Percentiles rank a stretch among this genome's conserved stretches.
phyloP scores from a whole-genome alignment of 1,139 yeast species.

The Taphrina betulina region DNA sequence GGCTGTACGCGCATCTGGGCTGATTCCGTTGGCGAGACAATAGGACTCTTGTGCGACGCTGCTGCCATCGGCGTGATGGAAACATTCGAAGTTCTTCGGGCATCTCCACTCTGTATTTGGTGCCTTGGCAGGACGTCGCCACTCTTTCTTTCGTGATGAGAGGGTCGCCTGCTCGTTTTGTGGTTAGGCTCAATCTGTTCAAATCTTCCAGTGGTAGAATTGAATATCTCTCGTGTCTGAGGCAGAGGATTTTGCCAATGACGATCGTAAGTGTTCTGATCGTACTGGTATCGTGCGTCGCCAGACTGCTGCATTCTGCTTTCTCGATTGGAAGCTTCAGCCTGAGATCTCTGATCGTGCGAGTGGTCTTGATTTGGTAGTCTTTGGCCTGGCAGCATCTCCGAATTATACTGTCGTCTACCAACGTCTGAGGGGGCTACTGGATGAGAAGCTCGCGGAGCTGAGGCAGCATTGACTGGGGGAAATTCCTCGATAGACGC shows the following conservation, averaged over 20 bases:
- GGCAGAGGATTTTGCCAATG: constrained; percentile 30
- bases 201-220: constrained; percentile 32
- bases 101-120: not conserved
- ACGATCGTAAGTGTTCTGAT: constrained; percentile 30
- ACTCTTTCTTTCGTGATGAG: constrained; percentile 9
- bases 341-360: not conserved
- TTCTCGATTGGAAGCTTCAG: not conserved
- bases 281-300: constrained; percentile 26
- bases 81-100: too few species aligned
- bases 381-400: not conserved
- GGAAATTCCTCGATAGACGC: constrained; percentile 1
- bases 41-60: too few species aligned
- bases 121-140: not conserved
- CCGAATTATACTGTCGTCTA: not conserved
- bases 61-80: not conserved
- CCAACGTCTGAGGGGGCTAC: too few species aligned
- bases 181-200: constrained; percentile 31
- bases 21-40: not conserved
- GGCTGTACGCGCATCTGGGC: not conserved
- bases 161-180: constrained; percentile 7
- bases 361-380: not conserved
- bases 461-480: not conserved
- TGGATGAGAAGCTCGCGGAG: not conserved
- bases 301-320: constrained; percentile 1
- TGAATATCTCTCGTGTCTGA: constrained; percentile 28